Evolutionary conservation across 176 grass and related monocot species (phyloP), one percentile per base, ranked within the genome.

Genomic region (Paspalum vaginatum): DNA sequence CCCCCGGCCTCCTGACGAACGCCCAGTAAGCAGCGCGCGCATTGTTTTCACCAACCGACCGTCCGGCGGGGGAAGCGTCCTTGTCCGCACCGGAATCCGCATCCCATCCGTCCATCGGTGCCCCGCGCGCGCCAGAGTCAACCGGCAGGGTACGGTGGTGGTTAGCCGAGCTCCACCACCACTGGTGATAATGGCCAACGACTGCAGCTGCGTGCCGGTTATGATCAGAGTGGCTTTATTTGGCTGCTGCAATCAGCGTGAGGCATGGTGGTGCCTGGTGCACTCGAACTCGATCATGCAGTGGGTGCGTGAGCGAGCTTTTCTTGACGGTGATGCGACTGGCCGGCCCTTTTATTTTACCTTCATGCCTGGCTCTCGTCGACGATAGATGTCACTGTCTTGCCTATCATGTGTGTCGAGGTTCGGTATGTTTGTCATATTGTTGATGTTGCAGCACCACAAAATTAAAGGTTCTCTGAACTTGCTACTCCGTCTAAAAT

Each of bases 31-130:
- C 45, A 3, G 32, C 32, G 32, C 5, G 32, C 32, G 32, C 5
- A 62, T 76, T 64, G 63, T 70, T 85, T 70, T 89, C 82, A 56
- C 44, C 82, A 85, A 70, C 87, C 49, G 62, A 70, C 87, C 49
- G 62, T 54, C 77, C 64, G 82, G 62, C 59, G 70, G 87, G n/a
- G 62, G 63, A 76, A 61, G 70, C 63, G 87, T 89, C 87, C 48
- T 9, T 69, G 57, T 89, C 87, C 26, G 13, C 62, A 85, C 70
- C 85, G 64, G 64, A 82, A 87, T 61, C 27, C 8, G 64, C 42
- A 79, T 46, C 57, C n/a, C 54, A 22, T 57, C 18, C 52, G n/a
- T 53, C 3, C 32, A 32, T 32, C 3, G 32, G 32, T 32, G 32
- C 32, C 32, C 32, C 32, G 32, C 32, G 32, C 32, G 32, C 32